Percentiles rank a stretch among this genome's conserved stretches.
Conservation (phyloP, 768 basidiomycete species). For the Lactarius akahatsu region DNA sequence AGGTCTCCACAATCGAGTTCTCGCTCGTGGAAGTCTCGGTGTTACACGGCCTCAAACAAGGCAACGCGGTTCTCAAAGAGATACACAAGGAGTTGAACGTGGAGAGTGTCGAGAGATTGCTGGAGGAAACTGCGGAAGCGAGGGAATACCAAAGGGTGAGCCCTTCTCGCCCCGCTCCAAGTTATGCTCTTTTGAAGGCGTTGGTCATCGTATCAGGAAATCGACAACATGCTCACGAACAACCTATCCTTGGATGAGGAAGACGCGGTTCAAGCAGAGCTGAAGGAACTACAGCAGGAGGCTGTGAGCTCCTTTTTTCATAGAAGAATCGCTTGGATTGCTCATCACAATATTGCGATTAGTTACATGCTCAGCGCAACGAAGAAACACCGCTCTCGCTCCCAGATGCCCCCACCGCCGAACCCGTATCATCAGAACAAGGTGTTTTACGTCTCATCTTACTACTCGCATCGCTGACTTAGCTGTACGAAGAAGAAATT, state of each 20-base stretch:
- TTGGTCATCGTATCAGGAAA: constrained; percentile 59
- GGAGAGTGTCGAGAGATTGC: constrained; percentile 88
- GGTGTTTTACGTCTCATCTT: constrained; percentile 34
- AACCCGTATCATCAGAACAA: constrained; percentile 40
- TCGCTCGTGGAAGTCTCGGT: constrained; percentile 92
- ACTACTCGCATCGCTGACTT: constrained; percentile 1
- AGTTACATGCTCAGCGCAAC: constrained; percentile 25
- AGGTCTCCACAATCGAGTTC: constrained; percentile 98
- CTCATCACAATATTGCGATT: constrained; percentile 33
- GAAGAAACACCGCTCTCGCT: constrained; percentile 40
- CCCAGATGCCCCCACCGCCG: constrained; percentile 53
- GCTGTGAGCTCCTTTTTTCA: constrained; percentile 44
- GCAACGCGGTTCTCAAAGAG: constrained; percentile 89
- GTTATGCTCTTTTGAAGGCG: constrained; percentile 3
- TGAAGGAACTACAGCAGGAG: constrained; percentile 64
- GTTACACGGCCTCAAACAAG: constrained; percentile 88
- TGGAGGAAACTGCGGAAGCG: constrained; percentile 92
- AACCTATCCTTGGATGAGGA: constrained; percentile 87
- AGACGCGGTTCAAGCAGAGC: constrained; percentile 86
- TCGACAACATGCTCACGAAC: constrained; percentile 81
- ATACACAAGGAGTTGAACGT: constrained; percentile 93
- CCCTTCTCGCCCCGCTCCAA: neutral
- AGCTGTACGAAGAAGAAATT: constrained; percentile 14
- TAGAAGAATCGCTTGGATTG: constrained; percentile 26
- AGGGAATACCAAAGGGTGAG: constrained; percentile 85